Evolutionary conservation across 192 early-diverging fungal genomes (phyloP), one percentile per base, ranked within the genome.

Genomic region (Dissophora ornata): DNA sequence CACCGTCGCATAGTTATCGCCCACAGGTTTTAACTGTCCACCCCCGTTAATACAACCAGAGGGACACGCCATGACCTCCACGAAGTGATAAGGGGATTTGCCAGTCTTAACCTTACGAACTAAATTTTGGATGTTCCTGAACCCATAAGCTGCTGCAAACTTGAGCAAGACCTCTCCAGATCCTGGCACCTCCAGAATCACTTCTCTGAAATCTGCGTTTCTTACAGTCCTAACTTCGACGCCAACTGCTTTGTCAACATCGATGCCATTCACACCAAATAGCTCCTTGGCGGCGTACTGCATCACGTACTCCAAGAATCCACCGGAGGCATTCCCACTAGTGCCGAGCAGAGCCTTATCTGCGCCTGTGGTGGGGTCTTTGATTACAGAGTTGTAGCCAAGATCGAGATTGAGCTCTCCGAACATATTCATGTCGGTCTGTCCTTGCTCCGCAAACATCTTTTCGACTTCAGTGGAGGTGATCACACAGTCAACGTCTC

Each of bases 31-130:
- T 19, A 96, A 61, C 79, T 99, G 98, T 8, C 98, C 98, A 53
- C 98, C 98, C 18, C 98, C 98, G 65, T 99, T 98, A 34, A 96
- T 94, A 82, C 98, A 99, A 10, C 95, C 98, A 19, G 89, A 90
- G 0, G 98, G 98, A 67, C 98, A 99, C 1, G 98, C 98, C 88
- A 97, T 97, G 16, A 99, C 93, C 64, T 99, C 97, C 1, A 98
- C 92, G 69, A 92, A 99, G 69, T 98, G 90, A 79, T 95, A 97
- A 4, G 79, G 63, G 24, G 85, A 86, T 36, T 89, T 88, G 26
- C 88, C 87, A 7, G 87, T 84, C 58, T 97, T 96, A 49, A 97
- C 86, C 78, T 98, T 99, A n/a, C 98, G 89, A 40, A 99, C 95
- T 54, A 99, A 81, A 57, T 97, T 98, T 79, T 99, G 98, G 59